Evolutionary conservation across 2,329 filamentous ascomycete genomes (phyloP), one percentile per base, ranked within the genome.

Genomic region (Ilyonectria robusta): DNA sequence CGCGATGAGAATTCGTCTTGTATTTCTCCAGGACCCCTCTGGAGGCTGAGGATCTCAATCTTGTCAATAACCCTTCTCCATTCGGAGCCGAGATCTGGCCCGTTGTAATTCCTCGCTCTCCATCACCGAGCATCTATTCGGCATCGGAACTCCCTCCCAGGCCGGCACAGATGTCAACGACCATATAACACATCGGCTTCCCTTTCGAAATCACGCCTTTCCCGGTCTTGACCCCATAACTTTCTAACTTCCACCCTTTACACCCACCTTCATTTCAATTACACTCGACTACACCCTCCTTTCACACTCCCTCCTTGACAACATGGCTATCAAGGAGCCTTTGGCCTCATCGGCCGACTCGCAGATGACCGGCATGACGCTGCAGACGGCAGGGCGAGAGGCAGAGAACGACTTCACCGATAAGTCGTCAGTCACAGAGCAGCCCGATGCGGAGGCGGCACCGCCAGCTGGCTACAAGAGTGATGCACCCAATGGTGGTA

Each of bases 401-500:
- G 31, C 15, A 9, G 63, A 54, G 9, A 33, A 31, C 54, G 55
- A 66, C 15, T 37, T 51, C 6, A 51, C 42, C 35, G 62, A 68
- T 10, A 59, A 62, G 54, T 15, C 40, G 17, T 53, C 63, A 3
- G 48, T 15, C 26, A 17, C 50, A 2, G 55, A 56, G 2, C 51
- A 54, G 33, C 35, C 47, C 31, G 62, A 62, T 13, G 48, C 46
- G 15, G 66, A 68, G 15, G 62, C 58, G 10, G 44, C 62, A 4
- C 62, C 51, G 10, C 57, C 44, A 9, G 42, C 33, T 7, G 33
- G 31, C 3, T 54, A 31, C 21, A 13, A 42, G 11, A 65, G 56
- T 29, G 65, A 68, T 46, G 65, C 65, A 0, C 40, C 51, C 23
- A 58, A 75, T 42, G 79, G 79, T 13, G 79, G 79, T 6, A 9